phyloP scores from a whole-genome alignment of 345 rosid genomes.

The Alliaria petiolata region DNA sequence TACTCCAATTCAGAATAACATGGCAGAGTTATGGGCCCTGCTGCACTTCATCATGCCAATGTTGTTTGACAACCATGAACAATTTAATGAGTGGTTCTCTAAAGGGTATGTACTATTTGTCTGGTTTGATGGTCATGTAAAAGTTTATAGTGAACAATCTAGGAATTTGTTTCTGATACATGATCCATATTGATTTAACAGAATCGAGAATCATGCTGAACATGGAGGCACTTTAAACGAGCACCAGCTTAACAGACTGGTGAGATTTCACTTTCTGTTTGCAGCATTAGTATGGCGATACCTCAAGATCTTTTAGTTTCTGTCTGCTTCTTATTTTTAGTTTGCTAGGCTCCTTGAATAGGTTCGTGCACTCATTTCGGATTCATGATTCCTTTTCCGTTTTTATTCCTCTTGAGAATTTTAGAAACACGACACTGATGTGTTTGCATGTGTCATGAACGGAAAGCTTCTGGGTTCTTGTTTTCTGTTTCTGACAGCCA shows the following conservation, averaged over 20 bases:
- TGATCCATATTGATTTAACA: slow-evolving; percentile 35
- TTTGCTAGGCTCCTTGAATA: background rate
- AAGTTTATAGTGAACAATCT: slow-evolving; percentile 3
- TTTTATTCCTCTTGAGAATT: background rate
- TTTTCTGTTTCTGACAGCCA: background rate
- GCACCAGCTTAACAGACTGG: slow-evolving; percentile 99
- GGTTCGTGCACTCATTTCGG: background rate
- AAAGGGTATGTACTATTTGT: slow-evolving; percentile 67
- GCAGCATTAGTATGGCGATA: background rate
- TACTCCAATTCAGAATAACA: slow-evolving; percentile 98
- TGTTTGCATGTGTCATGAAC: slow-evolving; percentile 12
- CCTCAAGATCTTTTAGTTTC: background rate
- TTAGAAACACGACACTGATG: background rate
- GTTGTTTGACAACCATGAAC: slow-evolving; percentile 98
- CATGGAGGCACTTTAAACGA: slow-evolving; percentile 99
- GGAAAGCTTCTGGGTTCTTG: slow-evolving; percentile 3
- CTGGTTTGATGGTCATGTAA: slow-evolving; percentile 16
- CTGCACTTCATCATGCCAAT: slow-evolving; percentile 99
- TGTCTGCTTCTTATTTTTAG: slow-evolving; percentile 1
- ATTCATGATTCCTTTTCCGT: background rate
- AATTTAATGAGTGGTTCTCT: slow-evolving; percentile 99
- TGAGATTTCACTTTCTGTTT: slow-evolving; percentile 38
- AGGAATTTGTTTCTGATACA: slow-evolving; percentile 16
- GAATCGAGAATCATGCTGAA: slow-evolving; percentile 99
- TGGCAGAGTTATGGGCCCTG: slow-evolving; percentile 99